Evolutionary conservation across 78 protist genomes (phyloP), one percentile per base, ranked within the genome.

Genomic region (Andalucia godoyi): DNA sequence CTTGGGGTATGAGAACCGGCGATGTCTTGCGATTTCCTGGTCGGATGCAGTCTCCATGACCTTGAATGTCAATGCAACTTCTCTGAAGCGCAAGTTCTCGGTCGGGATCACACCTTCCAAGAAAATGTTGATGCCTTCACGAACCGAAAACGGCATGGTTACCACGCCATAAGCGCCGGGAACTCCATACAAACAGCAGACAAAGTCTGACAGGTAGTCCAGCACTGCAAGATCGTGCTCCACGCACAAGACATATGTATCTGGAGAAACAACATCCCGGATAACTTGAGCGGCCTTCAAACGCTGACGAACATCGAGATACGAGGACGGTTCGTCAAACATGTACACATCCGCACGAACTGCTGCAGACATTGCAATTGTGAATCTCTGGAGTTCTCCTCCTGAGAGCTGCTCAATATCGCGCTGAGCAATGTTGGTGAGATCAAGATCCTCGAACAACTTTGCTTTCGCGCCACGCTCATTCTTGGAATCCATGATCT

Each of bases 131-230:
- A 98, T 98, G 59, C 99, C 99, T 55, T 98, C 99, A 32, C 99
- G 79, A 46, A 98, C 99, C 9, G 76, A 33, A 74, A 83, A 94
- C 46, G 99, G 99, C 81, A 95, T 65, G 25, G 99, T 95, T 23
- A 98, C 98, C 38, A 98, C 99, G 42, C 99, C 99, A 84, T 96
- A 98, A 5, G 97, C 99, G 37, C 99, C 98, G 42, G 98, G 97
- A 57, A 43, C 29, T 15, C 99, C 99, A 75, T 98, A 98, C 27
- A 98, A 87, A 40, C 69, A 57, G 86, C 99, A 97, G 53, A 98
- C 83, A 55, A 80, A 97, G 80, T 98, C 99, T 27, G 46, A 91
- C 40, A 98, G 88, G 86, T 96, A 98, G 77, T 98, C 99, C 40
- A 97, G 74, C 23, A 96, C 95, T 30, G 88, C 7, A 39, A 98